A percentile compares a stretch with the other conserved stretches of the same genome.
These are phyloP conservation scores for Neonectria neomacrospora DNA, from an alignment of 2,329 filamentous ascomycete species.

Conservation along the genomic window DNA sequence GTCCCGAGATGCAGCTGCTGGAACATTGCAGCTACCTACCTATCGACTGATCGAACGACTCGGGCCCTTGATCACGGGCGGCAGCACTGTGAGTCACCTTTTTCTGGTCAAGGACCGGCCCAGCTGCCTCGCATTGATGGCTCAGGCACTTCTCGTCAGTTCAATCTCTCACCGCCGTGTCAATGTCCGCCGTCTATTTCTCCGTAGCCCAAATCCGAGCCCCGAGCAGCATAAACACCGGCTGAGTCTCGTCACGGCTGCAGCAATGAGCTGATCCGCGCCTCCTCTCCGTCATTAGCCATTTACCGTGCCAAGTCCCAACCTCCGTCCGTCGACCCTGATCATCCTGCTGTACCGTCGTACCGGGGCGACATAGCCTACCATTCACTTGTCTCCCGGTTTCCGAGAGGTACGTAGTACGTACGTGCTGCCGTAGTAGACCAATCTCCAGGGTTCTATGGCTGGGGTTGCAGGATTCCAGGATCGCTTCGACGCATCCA, in stretches of 20 bases:
- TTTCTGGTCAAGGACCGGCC: slow-evolving; percentile 7
- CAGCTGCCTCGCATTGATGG: slow-evolving; percentile 18
- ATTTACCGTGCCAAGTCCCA: neutral
- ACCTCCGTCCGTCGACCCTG: slow-evolving; percentile 17
- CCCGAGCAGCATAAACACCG: slow-evolving; percentile 14
- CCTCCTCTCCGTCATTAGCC: slow-evolving; percentile 12
- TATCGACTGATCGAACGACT: slow-evolving; percentile 22
- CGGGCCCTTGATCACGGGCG: slow-evolving; percentile 17
- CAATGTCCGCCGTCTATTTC: slow-evolving; percentile 13
- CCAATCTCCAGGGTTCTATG: slow-evolving; percentile 28
- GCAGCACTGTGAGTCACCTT: slow-evolving; percentile 29
- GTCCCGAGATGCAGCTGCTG: slow-evolving; percentile 21
- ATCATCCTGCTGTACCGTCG: slow-evolving; percentile 28
- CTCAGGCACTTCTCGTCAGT: neutral
- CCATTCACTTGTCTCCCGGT: slow-evolving; percentile 11
- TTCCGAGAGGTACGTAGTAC: slow-evolving; percentile 14
- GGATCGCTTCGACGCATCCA: slow-evolving; percentile 28
- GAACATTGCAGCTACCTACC: neutral
- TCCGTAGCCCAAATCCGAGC: slow-evolving; percentile 6
- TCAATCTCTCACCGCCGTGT: slow-evolving; percentile 17
- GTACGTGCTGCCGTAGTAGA: slow-evolving; percentile 2
- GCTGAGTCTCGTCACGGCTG: slow-evolving; percentile 25
- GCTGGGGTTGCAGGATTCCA: slow-evolving; percentile 28
- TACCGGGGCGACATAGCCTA: slow-evolving; percentile 29
- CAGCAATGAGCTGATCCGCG: slow-evolving; percentile 38